Percentiles rank a stretch among this genome's conserved stretches.
Conservation (phyloP, 352 stramenopile genomes). For the Globisporangium nunn region DNA sequence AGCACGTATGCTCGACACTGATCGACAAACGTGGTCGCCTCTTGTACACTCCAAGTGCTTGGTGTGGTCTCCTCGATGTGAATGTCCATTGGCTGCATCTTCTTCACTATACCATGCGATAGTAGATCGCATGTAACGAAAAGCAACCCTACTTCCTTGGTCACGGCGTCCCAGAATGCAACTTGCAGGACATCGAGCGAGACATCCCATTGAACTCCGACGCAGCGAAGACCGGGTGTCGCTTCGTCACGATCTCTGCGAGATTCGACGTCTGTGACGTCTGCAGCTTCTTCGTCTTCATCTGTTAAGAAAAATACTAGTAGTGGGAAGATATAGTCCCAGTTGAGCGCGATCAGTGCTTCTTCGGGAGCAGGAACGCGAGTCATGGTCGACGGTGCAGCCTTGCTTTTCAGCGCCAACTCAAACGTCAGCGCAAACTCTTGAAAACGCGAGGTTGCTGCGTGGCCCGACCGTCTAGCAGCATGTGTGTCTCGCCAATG, state of each 20-base stretch:
- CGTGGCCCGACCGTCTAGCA: neutral
- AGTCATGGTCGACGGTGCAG: slow-evolving; percentile 6
- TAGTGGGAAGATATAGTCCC: slow-evolving; percentile 65
- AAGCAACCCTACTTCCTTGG: slow-evolving; percentile 44
- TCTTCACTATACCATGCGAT: slow-evolving; percentile 36
- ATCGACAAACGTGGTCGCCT: slow-evolving; percentile 57
- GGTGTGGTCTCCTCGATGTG: too few species aligned
- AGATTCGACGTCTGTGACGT: neutral
- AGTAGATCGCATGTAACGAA: slow-evolving; percentile 45
- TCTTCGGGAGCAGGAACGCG: slow-evolving; percentile 40
- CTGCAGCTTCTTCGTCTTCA: slow-evolving; percentile 19
- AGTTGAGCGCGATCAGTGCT: slow-evolving; percentile 48
- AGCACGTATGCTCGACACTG: slow-evolving; percentile 51
- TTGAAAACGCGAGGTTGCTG: neutral
- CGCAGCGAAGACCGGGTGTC: slow-evolving; percentile 18
- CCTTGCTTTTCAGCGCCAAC: slow-evolving; percentile 28
- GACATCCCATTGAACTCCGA: slow-evolving; percentile 60
- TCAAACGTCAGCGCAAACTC: slow-evolving; percentile 51
- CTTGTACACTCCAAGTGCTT: slow-evolving; percentile 33
- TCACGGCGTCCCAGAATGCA: slow-evolving; percentile 58
- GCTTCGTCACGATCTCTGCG: neutral
- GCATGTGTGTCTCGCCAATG: slow-evolving; percentile 13
- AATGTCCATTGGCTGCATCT: neutral
- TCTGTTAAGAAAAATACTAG: slow-evolving; percentile 43
- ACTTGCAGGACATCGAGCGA: slow-evolving; percentile 51